phyloP scores from a whole-genome alignment of 2,329 filamentous ascomycete genomes.

The Trichoderma guizhouense region DNA sequence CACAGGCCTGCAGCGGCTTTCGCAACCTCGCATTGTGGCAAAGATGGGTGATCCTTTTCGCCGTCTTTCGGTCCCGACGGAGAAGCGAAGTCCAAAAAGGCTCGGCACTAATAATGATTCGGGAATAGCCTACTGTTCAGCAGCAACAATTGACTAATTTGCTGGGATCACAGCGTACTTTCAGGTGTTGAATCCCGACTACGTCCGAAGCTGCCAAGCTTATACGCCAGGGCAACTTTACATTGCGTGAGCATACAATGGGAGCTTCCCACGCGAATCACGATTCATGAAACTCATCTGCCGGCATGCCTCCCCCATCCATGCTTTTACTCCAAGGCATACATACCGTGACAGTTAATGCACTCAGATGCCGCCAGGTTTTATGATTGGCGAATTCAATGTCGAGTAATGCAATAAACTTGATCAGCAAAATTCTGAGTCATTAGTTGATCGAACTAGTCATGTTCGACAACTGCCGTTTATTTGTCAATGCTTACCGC shows the following conservation, averaged over 20 bases:
- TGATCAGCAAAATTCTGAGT: neutral
- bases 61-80: neutral
- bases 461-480: neutral
- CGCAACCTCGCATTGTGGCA: neutral
- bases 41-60: neutral
- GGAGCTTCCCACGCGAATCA: neutral
- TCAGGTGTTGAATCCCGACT: neutral
- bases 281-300: neutral
- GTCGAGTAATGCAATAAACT: neutral
- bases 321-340: neutral
- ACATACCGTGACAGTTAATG: neutral
- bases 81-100: neutral
- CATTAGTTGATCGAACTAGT: neutral
- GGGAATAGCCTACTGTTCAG: neutral
- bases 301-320: conserved; percentile 4
- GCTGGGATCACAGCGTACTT: neutral
- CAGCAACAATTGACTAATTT: neutral
- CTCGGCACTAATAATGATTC: neutral
- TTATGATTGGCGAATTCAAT: neutral
- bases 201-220: neutral
- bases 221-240: neutral
- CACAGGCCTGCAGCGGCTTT: neutral
- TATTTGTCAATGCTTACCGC: neutral
- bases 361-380: neutral
- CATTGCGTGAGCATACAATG: neutral